Evolutionary conservation across 1,284 basidiomycete species (phyloP), one percentile per base, ranked within the genome.

Genomic region (Cryptococcus sp.): DNA sequence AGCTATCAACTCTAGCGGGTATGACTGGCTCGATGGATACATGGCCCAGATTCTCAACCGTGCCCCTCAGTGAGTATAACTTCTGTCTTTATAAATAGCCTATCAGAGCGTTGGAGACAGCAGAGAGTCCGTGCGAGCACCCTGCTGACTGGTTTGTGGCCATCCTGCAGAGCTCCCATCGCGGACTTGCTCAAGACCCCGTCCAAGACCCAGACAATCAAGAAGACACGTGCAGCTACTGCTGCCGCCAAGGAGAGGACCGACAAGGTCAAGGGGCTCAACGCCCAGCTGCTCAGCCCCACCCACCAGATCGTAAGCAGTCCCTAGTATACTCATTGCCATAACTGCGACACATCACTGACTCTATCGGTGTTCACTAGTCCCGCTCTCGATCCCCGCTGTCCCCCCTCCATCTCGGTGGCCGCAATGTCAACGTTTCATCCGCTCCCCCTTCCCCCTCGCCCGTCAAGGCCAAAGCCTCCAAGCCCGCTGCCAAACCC

Each of bases 171-270:
- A 45, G 70, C 67, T 8, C 70, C 72, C 1, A 66, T 78, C 24
- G 68, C 72, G 20, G 70, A 75, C 43, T 60, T 76, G 21, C 72
- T 78, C 61, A 78, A 78, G 60, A 78, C 76, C 0, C 76, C 76
- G 12, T 75, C 73, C 24, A 63, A 70, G 39, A 75, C 73, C 2
- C 61, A 67, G 33, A 78, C 75, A 21, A 64, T 67, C 28, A 76
- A 76, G 64, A 77, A 77, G 66, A 78, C 76, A 0, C 59, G 76
- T 44, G 70, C 73, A 2, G 59, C 57, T 4, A 60, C 67, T 0
- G 63, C 67, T 3, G 71, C 71, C 21, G 66, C 60, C 36, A 72
- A 71, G 46, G 69, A 74, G 3, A 56, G 64, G 42, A 63, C 65
- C 2, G 67, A 67, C 12, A 73, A 66, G 50, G 52, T 73, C 46